Conservation (phyloP, 129 eudicot species). For the Saposhnikovia divaricata region DNA sequence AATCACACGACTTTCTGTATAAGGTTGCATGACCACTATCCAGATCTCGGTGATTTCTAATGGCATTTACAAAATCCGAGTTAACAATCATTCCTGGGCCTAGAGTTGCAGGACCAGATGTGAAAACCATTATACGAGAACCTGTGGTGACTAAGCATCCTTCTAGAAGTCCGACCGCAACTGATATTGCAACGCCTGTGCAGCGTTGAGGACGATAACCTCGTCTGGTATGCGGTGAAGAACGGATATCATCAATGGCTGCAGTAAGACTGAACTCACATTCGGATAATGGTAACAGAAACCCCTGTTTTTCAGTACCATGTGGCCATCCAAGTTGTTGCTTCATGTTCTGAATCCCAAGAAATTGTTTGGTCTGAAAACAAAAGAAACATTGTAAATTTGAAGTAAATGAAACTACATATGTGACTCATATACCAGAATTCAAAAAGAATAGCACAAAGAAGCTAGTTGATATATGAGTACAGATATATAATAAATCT, state of each 20-base stretch:
- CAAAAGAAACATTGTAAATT: conserved; percentile 5
- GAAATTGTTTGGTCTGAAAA: conserved; percentile 57
- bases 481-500: not conserved
- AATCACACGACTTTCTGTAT: conserved; percentile 48
- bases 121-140: conserved; percentile 85
- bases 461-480: not conserved
- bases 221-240: conserved; percentile 34
- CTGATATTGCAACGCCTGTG: conserved; percentile 76
- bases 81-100: conserved; percentile 85
- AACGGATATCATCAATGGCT: conserved; percentile 76
- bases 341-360: conserved; percentile 48
- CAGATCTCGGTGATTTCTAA: conserved; percentile 82
- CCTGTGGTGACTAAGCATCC: conserved; percentile 53
- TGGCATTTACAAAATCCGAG: conserved; percentile 45
- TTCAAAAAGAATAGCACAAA: not conserved
- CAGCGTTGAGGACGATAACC: conserved; percentile 80
- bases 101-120: conserved; percentile 89
- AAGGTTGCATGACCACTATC: conserved; percentile 38
- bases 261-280: conserved; percentile 73
- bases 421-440: not conserved
- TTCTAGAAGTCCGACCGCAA: conserved; percentile 80
- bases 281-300: conserved; percentile 68
- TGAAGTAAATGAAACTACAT: not conserved
- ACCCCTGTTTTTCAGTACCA: conserved; percentile 47
- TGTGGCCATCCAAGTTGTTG: conserved; percentile 56